Base-by-base conservation (phyloP, 441 rosid species). In the Biscutella laevigata region DNA sequence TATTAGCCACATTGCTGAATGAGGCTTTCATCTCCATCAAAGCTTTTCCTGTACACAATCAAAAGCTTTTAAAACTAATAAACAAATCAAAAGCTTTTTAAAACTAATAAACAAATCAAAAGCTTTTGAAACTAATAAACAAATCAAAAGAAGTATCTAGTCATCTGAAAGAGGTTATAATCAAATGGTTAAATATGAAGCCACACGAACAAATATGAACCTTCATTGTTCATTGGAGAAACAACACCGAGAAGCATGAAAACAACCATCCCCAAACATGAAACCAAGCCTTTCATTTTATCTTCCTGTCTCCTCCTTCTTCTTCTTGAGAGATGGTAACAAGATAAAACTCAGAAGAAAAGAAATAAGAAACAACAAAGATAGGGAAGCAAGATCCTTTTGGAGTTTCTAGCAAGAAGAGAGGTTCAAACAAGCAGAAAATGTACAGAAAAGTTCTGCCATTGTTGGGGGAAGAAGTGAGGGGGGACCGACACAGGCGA, bases 1-100 rank as follows among this genome's bases (percentile, higher is more conserved):
- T 70, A 53, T 88, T 88, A 0, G 67, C 94, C 45, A 80, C 76
- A 48, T 88, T 81, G 52, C 94, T 71, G 49, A 92, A 92, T 0
- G 94, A 86, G 0, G 73, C 77, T 73, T 88, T 88, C 2, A 88
- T 61, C 39, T 65, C 61, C 95, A 86, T 83, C 74, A 92, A 76
- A 4, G 85, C 81, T 59, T 70, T 81, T 7, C 86, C 97, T 92
- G 73, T 44, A 1, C 28, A 59, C 37, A 58, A 12, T 27, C 40
- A 1, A 68, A 34, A 46, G 15, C 22, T 2, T 26, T 17, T 10
- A n/a, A n/a, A n/a, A n/a, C n/a, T n/a, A n/a, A n/a, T n/a, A n/a
- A n/a, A n/a, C n/a, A n/a, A n/a, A n/a, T n/a, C n/a, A n/a, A n/a
- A n/a, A n/a, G n/a, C n/a, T n/a, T n/a, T n/a, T n/a, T n/a, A n/a